These are phyloP conservation scores for Fusarium anthophilum DNA, from an alignment of 2,329 filamentous ascomycete species.

Conservation along the genomic window DNA sequence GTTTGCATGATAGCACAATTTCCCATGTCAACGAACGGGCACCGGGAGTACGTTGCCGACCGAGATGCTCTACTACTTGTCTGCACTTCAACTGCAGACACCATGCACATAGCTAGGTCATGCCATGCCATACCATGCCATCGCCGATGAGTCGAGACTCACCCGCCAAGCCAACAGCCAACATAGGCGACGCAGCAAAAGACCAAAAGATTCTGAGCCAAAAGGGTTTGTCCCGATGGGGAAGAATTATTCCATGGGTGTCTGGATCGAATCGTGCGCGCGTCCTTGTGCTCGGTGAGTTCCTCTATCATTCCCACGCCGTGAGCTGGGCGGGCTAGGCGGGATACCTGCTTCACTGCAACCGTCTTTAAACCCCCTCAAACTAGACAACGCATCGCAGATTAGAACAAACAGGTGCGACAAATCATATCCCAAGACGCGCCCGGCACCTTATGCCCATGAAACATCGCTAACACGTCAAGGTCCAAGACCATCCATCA, in stretches of 20 bases:
- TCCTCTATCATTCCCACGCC: neutral
- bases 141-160: conserved; percentile 32
- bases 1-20: conserved; percentile 19
- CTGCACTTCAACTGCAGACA: conserved; percentile 1
- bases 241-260: conserved; percentile 6
- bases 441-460: conserved; percentile 4
- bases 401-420: conserved; percentile 11
- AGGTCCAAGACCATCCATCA: neutral
- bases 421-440: conserved; percentile 20
- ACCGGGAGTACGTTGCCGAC: conserved; percentile 18
- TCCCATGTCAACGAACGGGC: conserved; percentile 1
- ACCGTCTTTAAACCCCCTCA: neutral
- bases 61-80: neutral
- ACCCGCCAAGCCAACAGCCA: conserved; percentile 22
- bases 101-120: conserved; percentile 1
- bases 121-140: conserved; percentile 6
- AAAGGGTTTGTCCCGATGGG: neutral
- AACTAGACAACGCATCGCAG: conserved; percentile 31
- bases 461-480: conserved; percentile 31
- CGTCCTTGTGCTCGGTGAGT: neutral
- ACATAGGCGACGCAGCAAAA: neutral
- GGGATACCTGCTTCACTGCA: neutral
- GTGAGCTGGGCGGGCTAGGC: neutral
- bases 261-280: conserved; percentile 3
- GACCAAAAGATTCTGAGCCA: neutral